Percentiles rank a stretch among this genome's conserved stretches.
These are phyloP conservation scores for Leccinum broughii DNA, from an alignment of 768 basidiomycete species.

Conservation along the genomic window DNA sequence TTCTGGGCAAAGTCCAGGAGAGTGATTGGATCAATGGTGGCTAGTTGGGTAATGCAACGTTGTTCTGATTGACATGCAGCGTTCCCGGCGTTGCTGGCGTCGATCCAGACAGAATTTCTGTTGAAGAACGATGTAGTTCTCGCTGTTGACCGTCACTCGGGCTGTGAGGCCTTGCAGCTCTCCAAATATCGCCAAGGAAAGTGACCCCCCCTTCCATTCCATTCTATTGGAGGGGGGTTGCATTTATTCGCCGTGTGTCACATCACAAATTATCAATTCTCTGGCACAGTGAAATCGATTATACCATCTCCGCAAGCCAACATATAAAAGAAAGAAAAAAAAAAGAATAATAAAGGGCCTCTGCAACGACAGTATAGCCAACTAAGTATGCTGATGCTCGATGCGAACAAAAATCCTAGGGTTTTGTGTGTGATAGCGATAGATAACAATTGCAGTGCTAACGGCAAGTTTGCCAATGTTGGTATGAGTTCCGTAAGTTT, in stretches of 20 bases:
- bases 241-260: slow-evolving; percentile 14
- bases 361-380: slow-evolving; percentile 21
- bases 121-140: slow-evolving; percentile 23
- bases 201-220: slow-evolving; percentile 24
- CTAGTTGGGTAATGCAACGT: slow-evolving; percentile 26
- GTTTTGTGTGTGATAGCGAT: slow-evolving; percentile 30
- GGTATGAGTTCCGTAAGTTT: slow-evolving; percentile 38
- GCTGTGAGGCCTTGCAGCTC: slow-evolving; percentile 25
- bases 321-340: neutral
- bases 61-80: slow-evolving; percentile 29
- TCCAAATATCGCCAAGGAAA: slow-evolving; percentile 23
- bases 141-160: slow-evolving; percentile 22
- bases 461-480: slow-evolving; percentile 27
- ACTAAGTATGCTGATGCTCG: slow-evolving; percentile 26
- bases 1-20: slow-evolving; percentile 20
- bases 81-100: slow-evolving; percentile 22
- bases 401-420: slow-evolving; percentile 25
- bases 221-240: slow-evolving; percentile 21
- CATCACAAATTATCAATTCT: slow-evolving; percentile 4
- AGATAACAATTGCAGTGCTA: slow-evolving; percentile 37
- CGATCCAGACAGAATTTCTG: slow-evolving; percentile 22
- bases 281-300: slow-evolving; percentile 19
- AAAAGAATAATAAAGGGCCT: slow-evolving; percentile 5
- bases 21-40: slow-evolving; percentile 71
- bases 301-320: slow-evolving; percentile 17